phyloP scores from a whole-genome alignment of 768 basidiomycete species.

The Jaapia argillacea region DNA sequence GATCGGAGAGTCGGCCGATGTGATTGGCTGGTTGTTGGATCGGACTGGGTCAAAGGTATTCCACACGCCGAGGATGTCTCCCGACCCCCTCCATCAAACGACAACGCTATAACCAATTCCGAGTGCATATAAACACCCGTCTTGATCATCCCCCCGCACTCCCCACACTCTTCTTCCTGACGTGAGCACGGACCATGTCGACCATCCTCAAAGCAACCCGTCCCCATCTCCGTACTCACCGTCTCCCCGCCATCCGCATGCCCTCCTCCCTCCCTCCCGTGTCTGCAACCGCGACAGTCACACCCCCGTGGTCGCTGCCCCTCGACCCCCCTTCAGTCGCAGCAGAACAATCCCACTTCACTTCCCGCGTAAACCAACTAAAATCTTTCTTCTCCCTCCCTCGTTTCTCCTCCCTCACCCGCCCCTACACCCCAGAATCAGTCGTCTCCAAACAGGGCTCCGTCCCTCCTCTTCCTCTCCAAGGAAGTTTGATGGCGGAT shows the following conservation, averaged over 20 bases:
- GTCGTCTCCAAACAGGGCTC: conserved; percentile 89
- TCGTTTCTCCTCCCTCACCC: conserved; percentile 61
- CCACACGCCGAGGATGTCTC: too few species aligned
- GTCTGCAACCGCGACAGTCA: neutral
- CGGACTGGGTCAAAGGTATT: too few species aligned
- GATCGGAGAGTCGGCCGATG: too few species aligned
- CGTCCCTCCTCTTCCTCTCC: conserved; percentile 66
- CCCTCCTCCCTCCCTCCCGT: neutral
- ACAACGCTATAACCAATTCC: too few species aligned
- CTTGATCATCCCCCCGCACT: too few species aligned
- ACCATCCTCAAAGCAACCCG: conserved; percentile 17
- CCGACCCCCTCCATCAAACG: too few species aligned
- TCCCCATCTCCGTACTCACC: conserved; percentile 50
- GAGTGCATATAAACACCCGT: too few species aligned
- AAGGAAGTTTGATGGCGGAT: conserved; percentile 71
- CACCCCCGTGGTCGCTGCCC: neutral
- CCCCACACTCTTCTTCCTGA: too few species aligned
- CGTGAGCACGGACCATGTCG: too few species aligned
- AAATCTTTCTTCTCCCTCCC: conserved; percentile 65
- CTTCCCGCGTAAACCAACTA: conserved; percentile 52
- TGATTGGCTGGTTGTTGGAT: too few species aligned
- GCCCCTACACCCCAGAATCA: conserved; percentile 71
- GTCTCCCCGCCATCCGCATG: conserved; percentile 42
- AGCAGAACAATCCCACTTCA: conserved; percentile 23
- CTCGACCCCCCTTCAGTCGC: neutral